phyloP scores from a whole-genome alignment of 192 early-diverging fungal genomes.

The Dissophora ornata region DNA sequence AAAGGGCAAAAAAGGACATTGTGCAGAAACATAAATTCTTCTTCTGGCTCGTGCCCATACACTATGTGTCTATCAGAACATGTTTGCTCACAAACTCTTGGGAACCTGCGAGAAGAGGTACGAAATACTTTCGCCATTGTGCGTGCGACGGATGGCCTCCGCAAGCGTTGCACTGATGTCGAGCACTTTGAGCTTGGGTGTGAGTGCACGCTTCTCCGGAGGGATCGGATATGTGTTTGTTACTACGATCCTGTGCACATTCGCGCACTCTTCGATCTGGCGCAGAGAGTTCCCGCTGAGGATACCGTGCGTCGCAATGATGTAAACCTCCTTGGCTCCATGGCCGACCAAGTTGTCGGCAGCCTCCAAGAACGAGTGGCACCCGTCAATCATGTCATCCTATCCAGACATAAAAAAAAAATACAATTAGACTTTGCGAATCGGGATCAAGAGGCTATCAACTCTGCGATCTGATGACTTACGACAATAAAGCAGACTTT shows the following conservation, averaged over 20 bases:
- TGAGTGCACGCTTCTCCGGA: slow-evolving; percentile 72
- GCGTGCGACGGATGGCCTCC: slow-evolving; percentile 80
- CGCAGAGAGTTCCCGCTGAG: slow-evolving; percentile 88
- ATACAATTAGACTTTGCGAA: no score
- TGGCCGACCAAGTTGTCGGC: slow-evolving; percentile 90
- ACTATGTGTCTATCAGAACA: no score
- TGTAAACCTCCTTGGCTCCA: slow-evolving; percentile 81
- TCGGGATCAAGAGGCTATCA: no score
- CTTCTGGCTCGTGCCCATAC: no score
- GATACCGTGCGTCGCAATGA: slow-evolving; percentile 96
- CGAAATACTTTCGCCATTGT: slow-evolving; percentile 94
- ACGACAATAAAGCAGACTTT: slow-evolving; percentile 89
- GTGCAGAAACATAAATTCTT: no score
- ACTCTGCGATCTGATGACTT: no score
- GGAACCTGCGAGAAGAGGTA: slow-evolving; percentile 80
- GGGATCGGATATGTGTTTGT: slow-evolving; percentile 91
- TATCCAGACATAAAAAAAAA: slow-evolving; percentile 19
- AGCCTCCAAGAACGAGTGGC: slow-evolving; percentile 90
- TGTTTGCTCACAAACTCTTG: slow-evolving; percentile 31
- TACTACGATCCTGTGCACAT: slow-evolving; percentile 83
- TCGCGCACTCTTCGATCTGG: slow-evolving; percentile 84
- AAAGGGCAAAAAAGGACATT: no score
- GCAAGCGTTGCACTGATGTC: slow-evolving; percentile 92
- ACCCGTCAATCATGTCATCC: slow-evolving; percentile 97
- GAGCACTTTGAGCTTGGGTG: slow-evolving; percentile 85